Evolutionary conservation across 768 basidiomycete genomes (phyloP).

Genomic region (Rhodocollybia butyracea): DNA sequence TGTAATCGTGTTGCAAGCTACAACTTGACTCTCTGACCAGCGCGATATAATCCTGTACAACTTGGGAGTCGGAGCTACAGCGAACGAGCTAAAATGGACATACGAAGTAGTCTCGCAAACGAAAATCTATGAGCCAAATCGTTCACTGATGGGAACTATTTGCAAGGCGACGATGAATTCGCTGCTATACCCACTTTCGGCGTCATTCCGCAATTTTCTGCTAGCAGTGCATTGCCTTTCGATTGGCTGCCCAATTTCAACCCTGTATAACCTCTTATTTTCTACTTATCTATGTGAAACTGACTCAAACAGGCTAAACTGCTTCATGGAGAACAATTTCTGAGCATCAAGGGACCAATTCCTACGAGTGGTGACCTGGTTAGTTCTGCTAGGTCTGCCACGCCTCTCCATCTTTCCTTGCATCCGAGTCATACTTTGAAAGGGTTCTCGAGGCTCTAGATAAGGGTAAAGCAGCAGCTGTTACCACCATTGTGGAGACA

Average conservation of each 20-base stretch:
- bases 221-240: conserved; percentile 61
- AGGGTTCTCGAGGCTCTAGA: conserved; percentile 80
- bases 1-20: background rate
- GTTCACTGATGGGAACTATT: too few species aligned
- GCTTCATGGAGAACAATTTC: conserved; percentile 96
- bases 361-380: conserved; percentile 82
- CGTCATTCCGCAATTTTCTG: conserved; percentile 86
- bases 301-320: conserved; percentile 68
- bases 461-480: conserved; percentile 92
- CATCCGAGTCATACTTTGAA: background rate
- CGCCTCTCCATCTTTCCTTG: background rate
- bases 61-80: conserved; percentile 90
- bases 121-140: too few species aligned
- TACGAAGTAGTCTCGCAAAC: too few species aligned
- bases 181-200: conserved; percentile 89
- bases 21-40: conserved; percentile 21
- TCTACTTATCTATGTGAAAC: background rate
- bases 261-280: conserved; percentile 50
- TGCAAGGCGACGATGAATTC: conserved; percentile 85
- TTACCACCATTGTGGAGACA: conserved; percentile 77
- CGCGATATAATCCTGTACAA: conserved; percentile 94
- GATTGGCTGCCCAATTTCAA: conserved; percentile 96
- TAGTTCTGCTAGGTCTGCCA: conserved; percentile 64
- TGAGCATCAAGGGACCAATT: conserved; percentile 82
- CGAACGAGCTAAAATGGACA: conserved; percentile 87